Percentiles rank a stretch among this genome's conserved stretches.
Conservation (phyloP, 1,139 yeast species). For the Nakaseomyces nivariensis region DNA sequence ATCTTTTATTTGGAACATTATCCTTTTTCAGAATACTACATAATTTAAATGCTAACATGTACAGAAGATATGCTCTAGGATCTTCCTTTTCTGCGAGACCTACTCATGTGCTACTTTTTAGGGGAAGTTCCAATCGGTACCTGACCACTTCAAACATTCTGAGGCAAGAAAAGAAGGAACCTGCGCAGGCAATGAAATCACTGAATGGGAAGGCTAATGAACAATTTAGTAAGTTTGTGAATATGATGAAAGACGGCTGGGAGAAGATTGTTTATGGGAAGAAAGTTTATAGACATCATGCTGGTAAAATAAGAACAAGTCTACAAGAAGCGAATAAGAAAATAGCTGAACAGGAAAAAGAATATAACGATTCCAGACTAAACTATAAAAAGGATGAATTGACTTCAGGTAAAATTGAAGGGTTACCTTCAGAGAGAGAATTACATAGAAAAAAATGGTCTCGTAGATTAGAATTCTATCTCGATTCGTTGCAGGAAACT, state of each 20-base stretch:
- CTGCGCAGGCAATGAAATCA: neutral
- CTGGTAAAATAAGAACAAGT: constrained; percentile 28
- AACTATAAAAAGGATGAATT: constrained; percentile 30
- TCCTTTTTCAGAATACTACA: too few species aligned
- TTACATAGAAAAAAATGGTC: constrained; percentile 40
- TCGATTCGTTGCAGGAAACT: constrained; percentile 58
- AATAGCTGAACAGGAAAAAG: constrained; percentile 30
- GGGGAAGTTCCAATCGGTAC: neutral
- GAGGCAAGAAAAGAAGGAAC: neutral
- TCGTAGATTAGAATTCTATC: constrained; percentile 42
- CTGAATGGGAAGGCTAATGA: neutral
- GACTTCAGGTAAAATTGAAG: constrained; percentile 24
- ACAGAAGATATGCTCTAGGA: neutral
- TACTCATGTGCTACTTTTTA: neutral
- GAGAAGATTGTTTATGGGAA: neutral
- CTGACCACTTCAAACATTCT: neutral
- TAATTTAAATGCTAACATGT: neutral
- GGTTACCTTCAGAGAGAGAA: constrained; percentile 38
- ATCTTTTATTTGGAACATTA: too few species aligned
- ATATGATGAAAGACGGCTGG: neutral
- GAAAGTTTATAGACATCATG: constrained; percentile 14
- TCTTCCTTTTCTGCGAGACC: neutral
- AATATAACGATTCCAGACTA: constrained; percentile 20
- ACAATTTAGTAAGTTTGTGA: neutral
- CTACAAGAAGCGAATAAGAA: constrained; percentile 31